Evolutionary conservation across 2,329 filamentous ascomycete species (phyloP).

Genomic region (Fusarium chuoi): DNA sequence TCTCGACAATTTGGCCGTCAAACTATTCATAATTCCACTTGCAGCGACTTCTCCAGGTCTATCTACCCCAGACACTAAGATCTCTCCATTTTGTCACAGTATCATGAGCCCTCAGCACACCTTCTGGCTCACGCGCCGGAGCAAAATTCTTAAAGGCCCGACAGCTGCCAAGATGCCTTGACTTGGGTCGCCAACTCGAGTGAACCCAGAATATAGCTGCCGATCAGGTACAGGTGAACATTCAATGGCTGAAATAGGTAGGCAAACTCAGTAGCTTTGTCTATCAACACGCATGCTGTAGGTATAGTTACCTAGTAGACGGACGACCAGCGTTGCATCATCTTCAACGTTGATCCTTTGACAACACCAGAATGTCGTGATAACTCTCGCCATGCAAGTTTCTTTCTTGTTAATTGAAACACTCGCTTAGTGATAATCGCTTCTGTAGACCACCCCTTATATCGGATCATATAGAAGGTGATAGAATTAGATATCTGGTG

Average conservation of each 20-base stretch:
- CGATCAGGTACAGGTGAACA: slow-evolving; percentile 41
- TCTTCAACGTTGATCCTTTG: slow-evolving; percentile 7
- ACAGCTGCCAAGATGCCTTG: slow-evolving; percentile 33
- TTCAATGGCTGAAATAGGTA: slow-evolving; percentile 34
- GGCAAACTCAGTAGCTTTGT: slow-evolving; percentile 10
- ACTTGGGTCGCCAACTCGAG: slow-evolving; percentile 7
- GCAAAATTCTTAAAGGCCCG: slow-evolving; percentile 25
- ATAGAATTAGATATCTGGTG: slow-evolving; percentile 20
- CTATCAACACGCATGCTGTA: slow-evolving; percentile 16
- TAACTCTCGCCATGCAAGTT: neutral
- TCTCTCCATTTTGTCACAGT: neutral
- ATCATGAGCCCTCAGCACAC: slow-evolving; percentile 12
- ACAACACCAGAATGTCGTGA: neutral
- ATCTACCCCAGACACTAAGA: neutral
- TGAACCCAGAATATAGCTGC: slow-evolving; percentile 26
- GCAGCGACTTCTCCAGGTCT: neutral
- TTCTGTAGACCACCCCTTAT: neutral
- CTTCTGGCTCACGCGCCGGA: slow-evolving; percentile 26
- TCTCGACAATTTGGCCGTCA: neutral
- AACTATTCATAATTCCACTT: neutral
- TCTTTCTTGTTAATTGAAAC: slow-evolving; percentile 7
- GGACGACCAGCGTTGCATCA: slow-evolving; percentile 3
- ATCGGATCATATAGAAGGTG: slow-evolving; percentile 13
- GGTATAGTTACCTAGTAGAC: slow-evolving; percentile 10
- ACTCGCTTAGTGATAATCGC: neutral